Conservation (phyloP, 495 filamentous ascomycete genomes). For the Umbilicaria muhlenbergii region DNA sequence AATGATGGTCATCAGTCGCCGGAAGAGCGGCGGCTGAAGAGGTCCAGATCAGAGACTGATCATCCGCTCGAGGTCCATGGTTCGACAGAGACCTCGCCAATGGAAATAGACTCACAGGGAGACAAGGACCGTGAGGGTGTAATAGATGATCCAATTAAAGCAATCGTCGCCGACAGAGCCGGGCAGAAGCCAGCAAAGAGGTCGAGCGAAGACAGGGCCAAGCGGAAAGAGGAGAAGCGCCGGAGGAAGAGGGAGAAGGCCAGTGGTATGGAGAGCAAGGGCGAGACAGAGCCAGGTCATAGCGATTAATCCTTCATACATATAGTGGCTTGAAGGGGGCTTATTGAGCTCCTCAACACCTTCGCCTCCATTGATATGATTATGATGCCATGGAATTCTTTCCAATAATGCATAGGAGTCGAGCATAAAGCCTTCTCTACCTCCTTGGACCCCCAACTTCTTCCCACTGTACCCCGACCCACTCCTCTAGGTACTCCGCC, state of each 20-base stretch:
- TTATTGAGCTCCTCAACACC: constrained; percentile 17
- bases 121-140: neutral
- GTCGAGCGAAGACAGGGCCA: neutral
- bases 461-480: constrained; percentile 97
- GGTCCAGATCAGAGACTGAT: neutral
- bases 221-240: constrained; percentile 2
- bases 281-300: too few relatives aligned
- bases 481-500: constrained; percentile 75
- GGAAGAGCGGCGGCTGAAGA: neutral
- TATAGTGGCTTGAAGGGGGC: constrained; percentile 1
- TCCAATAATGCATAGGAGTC: neutral
- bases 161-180: neutral
- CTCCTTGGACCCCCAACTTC: constrained; percentile 30
- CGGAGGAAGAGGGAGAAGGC: neutral
- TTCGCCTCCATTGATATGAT: neutral
- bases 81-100: neutral
- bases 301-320: too few relatives aligned
- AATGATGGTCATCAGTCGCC: neutral
- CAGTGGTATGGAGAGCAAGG: neutral
- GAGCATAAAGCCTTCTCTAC: constrained; percentile 8
- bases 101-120: neutral
- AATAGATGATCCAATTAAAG: neutral
- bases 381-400: too few relatives aligned
- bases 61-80: too few relatives aligned
- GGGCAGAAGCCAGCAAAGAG: neutral